Percentiles rank a stretch among this genome's conserved stretches.
Evolutionary conservation across 495 filamentous ascomycete genomes (phyloP).

Genomic region (Filosporella fistucella): DNA sequence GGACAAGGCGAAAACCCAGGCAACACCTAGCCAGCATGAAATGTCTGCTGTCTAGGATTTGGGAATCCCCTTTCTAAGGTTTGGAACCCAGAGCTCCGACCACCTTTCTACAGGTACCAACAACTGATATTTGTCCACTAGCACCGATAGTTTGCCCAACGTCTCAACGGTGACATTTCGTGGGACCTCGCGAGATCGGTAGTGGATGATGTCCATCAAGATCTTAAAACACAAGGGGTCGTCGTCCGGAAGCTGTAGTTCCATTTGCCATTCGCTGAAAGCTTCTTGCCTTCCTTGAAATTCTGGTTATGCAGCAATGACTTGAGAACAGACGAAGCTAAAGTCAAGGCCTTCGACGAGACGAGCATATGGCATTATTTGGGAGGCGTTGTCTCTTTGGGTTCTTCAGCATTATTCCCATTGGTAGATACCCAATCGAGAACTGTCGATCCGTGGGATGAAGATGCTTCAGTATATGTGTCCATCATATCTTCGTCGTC

Average conservation of each 20-base stretch:
- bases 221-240: conserved; percentile 12
- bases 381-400: no score
- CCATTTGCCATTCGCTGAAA: no score
- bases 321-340: conserved; percentile 44
- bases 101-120: conserved; percentile 7
- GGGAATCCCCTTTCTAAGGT: not conserved
- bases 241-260: conserved; percentile 6
- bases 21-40: conserved; percentile 34
- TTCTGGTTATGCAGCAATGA: no score
- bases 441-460: no score
- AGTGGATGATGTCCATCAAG: conserved; percentile 16
- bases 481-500: no score
- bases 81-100: conserved; percentile 13
- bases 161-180: conserved; percentile 7
- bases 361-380: no score
- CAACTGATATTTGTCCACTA: conserved; percentile 9
- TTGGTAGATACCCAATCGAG: no score
- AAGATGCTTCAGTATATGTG: no score
- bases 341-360: conserved; percentile 45
- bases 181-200: conserved; percentile 17
- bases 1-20: conserved; percentile 38
- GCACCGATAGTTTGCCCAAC: conserved; percentile 7
- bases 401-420: no score
- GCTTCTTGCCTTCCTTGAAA: no score
- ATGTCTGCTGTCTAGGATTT: conserved; percentile 24